These are phyloP conservation scores for Mercurialis annua DNA, from an alignment of 345 rosid genomes.

Conservation along the genomic window DNA sequence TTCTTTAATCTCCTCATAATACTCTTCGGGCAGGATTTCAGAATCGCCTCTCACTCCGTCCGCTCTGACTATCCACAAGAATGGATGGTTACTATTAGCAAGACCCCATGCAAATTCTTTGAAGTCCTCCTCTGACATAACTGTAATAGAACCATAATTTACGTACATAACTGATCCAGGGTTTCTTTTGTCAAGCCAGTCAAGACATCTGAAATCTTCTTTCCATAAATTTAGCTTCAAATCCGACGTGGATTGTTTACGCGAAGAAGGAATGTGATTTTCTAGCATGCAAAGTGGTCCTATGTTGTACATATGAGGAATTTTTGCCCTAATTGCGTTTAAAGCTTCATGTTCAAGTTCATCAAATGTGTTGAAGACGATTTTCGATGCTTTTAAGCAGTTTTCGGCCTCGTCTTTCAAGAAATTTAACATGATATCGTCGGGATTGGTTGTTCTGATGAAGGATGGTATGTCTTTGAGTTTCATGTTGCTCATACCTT, in stretches of 20 bases:
- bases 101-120: slow-evolving; percentile 40
- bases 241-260: not conserved
- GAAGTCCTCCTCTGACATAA: slow-evolving; percentile 24
- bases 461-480: slow-evolving; percentile 36
- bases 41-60: slow-evolving; percentile 27
- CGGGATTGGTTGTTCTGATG: slow-evolving; percentile 24
- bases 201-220: slow-evolving; percentile 21
- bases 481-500: slow-evolving; percentile 30
- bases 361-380: slow-evolving; percentile 12
- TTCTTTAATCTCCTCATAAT: slow-evolving; percentile 15
- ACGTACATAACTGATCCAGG: slow-evolving; percentile 24
- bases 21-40: slow-evolving; percentile 15
- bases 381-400: slow-evolving; percentile 8
- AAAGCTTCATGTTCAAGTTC: not conserved
- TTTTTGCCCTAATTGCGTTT: not conserved
- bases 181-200: slow-evolving; percentile 25
- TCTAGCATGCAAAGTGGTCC: slow-evolving; percentile 38
- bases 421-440: slow-evolving; percentile 34
- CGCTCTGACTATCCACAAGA: slow-evolving; percentile 33
- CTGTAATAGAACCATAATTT: slow-evolving; percentile 27
- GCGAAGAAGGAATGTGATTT: slow-evolving; percentile 12
- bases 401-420: not conserved
- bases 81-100: slow-evolving; percentile 27
- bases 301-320: not conserved
- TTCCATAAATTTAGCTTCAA: slow-evolving; percentile 27